Evolutionary conservation across 192 early-diverging fungal species (phyloP).

Genomic region (Entrophospora sp.): DNA sequence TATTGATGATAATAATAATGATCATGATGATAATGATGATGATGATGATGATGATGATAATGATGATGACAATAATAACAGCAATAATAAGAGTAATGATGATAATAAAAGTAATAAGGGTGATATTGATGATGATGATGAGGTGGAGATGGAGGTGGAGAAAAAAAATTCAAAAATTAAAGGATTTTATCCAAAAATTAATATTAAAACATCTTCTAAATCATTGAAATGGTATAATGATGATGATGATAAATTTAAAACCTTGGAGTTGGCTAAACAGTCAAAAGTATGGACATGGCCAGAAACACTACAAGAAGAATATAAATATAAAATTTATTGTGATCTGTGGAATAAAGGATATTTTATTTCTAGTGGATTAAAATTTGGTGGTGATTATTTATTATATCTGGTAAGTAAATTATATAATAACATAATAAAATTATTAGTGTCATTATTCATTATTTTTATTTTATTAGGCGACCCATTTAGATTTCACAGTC

Average conservation of each 20-base stretch:
- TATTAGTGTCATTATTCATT: background rate
- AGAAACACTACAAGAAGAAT: constrained; percentile 20
- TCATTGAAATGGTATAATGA: constrained; percentile 11
- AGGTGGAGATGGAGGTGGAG: background rate
- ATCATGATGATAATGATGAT: background rate
- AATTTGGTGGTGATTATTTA: constrained; percentile 85
- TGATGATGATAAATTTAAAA: background rate
- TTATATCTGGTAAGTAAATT: constrained; percentile 40
- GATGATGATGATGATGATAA: background rate
- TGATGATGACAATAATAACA: background rate
- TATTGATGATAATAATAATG: background rate
- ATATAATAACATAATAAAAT: background rate
- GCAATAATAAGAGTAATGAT: background rate
- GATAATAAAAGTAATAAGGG: too few relatives aligned
- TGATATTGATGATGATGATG: too few relatives aligned
- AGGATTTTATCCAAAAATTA: constrained; percentile 14
- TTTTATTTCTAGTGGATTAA: constrained; percentile 63
- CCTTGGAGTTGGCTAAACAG: background rate
- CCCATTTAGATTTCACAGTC: constrained; percentile 13
- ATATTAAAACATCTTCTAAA: constrained; percentile 18
- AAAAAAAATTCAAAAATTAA: background rate
- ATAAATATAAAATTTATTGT: constrained; percentile 44
- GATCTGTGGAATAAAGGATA: constrained; percentile 58
- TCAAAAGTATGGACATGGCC: constrained; percentile 36
- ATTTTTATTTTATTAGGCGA: constrained; percentile 13